A percentile compares a stretch with the other conserved stretches of the same genome.
Evolutionary conservation across 1,139 yeast species (phyloP).

Genomic region (Debaryomyces coudertii): DNA sequence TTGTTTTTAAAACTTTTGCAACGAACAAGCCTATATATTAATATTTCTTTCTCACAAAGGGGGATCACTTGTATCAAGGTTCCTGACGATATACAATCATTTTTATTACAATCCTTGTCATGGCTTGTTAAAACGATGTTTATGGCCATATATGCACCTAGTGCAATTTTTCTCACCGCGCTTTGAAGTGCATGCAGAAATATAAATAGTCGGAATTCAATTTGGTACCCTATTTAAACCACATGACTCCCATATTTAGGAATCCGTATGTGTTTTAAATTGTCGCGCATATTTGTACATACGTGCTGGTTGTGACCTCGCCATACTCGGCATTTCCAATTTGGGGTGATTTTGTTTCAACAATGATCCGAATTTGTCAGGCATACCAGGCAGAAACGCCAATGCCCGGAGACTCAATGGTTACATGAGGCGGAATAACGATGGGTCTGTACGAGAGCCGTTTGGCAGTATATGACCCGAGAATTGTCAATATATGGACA

Average conservation of each 20-base stretch:
- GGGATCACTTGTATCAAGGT: constrained; percentile 1
- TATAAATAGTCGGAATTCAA: constrained; percentile 5
- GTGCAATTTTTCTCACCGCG: background rate
- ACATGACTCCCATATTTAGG: background rate
- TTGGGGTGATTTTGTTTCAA: constrained; percentile 3
- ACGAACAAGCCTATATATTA: constrained; percentile 8
- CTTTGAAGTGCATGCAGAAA: constrained; percentile 1
- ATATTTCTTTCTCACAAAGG: constrained; percentile 3
- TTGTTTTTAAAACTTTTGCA: constrained; percentile 4
- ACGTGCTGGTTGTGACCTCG: constrained; percentile 9
- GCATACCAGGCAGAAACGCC: background rate
- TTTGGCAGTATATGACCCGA: background rate
- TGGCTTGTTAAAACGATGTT: constrained; percentile 6
- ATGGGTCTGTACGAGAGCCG: background rate
- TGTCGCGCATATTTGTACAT: background rate
- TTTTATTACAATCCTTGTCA: background rate
- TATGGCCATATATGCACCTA: constrained; percentile 3
- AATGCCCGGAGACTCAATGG: background rate
- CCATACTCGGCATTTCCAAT: constrained; percentile 5
- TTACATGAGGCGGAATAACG: background rate
- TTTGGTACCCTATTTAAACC: background rate
- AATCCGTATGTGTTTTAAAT: background rate
- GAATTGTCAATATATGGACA: background rate
- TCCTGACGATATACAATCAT: constrained; percentile 1
- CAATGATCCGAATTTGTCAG: constrained; percentile 2